phyloP scores from a whole-genome alignment of 192 early-diverging fungal genomes.

The Phlyctochytrium planicorne region DNA sequence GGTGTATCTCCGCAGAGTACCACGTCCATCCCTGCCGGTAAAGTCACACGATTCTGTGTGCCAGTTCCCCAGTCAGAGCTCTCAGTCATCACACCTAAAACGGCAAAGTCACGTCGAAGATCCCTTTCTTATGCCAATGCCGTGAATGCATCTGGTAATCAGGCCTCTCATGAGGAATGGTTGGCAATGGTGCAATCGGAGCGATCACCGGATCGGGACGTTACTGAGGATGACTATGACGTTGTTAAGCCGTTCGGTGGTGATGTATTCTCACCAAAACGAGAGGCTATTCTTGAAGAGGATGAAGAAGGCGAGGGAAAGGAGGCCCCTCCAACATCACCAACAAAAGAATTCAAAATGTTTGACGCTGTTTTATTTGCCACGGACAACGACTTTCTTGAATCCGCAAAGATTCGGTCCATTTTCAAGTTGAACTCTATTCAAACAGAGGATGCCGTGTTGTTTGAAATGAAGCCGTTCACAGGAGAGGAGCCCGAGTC shows the following conservation, averaged over 20 bases:
- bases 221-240: slow-evolving; percentile 37
- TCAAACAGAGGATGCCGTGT: slow-evolving; percentile 51
- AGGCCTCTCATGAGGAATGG: slow-evolving; percentile 49
- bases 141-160: slow-evolving; percentile 36
- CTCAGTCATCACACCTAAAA: slow-evolving; percentile 24
- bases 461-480: slow-evolving; percentile 63
- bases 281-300: neutral
- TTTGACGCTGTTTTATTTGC: slow-evolving; percentile 58
- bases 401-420: slow-evolving; percentile 45
- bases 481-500: slow-evolving; percentile 38
- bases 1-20: neutral
- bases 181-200: slow-evolving; percentile 37
- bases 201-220: slow-evolving; percentile 1
- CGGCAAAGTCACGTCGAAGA: slow-evolving; percentile 32
- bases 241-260: slow-evolving; percentile 32
- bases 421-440: slow-evolving; percentile 55
- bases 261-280: neutral
- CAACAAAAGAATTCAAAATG: slow-evolving; percentile 13
- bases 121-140: slow-evolving; percentile 46
- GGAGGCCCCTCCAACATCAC: neutral
- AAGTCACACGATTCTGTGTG: slow-evolving; percentile 41
- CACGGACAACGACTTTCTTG: slow-evolving; percentile 63
- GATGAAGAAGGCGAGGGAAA: slow-evolving; percentile 6
- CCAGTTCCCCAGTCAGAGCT: slow-evolving; percentile 31
- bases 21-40: slow-evolving; percentile 24